Conservation (phyloP, 495 filamentous ascomycete species). For the Endocarpon pusillum region DNA sequence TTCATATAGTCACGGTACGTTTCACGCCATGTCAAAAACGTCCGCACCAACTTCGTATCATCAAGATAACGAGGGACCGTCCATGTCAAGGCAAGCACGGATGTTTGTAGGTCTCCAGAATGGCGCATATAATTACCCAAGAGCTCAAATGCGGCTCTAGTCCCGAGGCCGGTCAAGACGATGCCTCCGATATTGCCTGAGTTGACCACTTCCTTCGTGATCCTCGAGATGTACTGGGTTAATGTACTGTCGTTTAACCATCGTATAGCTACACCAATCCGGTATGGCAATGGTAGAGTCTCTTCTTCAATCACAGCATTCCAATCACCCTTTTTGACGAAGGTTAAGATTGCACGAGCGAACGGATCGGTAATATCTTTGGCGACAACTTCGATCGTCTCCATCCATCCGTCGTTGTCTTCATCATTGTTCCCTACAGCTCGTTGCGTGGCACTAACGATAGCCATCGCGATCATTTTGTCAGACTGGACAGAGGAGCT, state of each 20-base stretch:
- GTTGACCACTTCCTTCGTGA: slow-evolving; percentile 43
- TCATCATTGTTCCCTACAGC: slow-evolving; percentile 25
- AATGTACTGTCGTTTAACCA: slow-evolving; percentile 69
- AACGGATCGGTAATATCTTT: slow-evolving; percentile 65
- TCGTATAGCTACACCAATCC: slow-evolving; percentile 69
- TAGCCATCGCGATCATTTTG: slow-evolving; percentile 35
- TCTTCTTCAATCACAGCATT: slow-evolving; percentile 60
- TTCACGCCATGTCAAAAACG: slow-evolving; percentile 63
- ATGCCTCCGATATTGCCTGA: slow-evolving; percentile 80
- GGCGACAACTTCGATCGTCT: slow-evolving; percentile 41
- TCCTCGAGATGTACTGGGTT: slow-evolving; percentile 47
- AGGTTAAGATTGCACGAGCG: slow-evolving; percentile 77
- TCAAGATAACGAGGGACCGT: slow-evolving; percentile 68
- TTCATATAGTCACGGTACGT: slow-evolving; percentile 73
- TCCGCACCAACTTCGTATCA: slow-evolving; percentile 32
- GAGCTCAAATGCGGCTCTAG: slow-evolving; percentile 59
- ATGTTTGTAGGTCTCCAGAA: slow-evolving; percentile 77
- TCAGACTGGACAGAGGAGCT: slow-evolving; percentile 27
- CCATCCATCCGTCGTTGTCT: slow-evolving; percentile 34
- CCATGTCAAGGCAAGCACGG: slow-evolving; percentile 67
- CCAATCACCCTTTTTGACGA: slow-evolving; percentile 82
- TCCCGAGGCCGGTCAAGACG: slow-evolving; percentile 68
- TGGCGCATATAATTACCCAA: slow-evolving; percentile 78
- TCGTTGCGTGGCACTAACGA: slow-evolving; percentile 23
- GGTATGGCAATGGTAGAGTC: slow-evolving; percentile 69